A percentile compares a stretch with the other conserved stretches of the same genome.
Evolutionary conservation across 148 eudicot species (phyloP).

Genomic region (Spergularia bocconei): DNA sequence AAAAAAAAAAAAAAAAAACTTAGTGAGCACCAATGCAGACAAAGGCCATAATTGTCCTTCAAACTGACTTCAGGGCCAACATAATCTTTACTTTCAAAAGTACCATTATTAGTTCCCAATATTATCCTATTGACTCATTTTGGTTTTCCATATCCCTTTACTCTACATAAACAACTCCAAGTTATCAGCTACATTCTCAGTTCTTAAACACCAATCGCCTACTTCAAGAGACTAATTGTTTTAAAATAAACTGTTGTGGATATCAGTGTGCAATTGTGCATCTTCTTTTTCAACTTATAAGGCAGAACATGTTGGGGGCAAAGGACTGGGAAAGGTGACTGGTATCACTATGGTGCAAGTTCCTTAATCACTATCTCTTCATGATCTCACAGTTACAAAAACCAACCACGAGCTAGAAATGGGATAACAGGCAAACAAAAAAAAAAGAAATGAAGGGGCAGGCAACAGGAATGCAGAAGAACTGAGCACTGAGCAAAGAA

Average conservation of each 20-base stretch:
- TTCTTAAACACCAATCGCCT: neutral
- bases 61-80: neutral
- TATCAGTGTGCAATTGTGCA: too few species aligned
- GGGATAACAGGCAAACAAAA: neutral
- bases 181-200: neutral
- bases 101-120: neutral
- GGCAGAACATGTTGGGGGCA: too few species aligned
- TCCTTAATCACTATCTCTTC: too few species aligned
- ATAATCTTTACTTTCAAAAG: neutral
- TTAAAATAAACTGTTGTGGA: neutral
- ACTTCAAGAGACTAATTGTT: neutral
- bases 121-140: slow-evolving; percentile 5
- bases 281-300: too few species aligned
- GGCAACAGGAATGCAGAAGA: neutral
- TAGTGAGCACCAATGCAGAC: neutral
- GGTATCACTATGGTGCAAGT: too few species aligned
- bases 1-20: too few species aligned
- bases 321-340: too few species aligned
- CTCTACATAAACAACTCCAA: neutral
- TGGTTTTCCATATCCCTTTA: neutral
- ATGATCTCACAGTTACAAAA: too few species aligned
- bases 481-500: too few species aligned
- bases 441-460: neutral
- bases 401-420: too few species aligned
- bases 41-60: neutral